Evolutionary conservation across 495 filamentous ascomycete species (phyloP), one percentile per base, ranked within the genome.

Genomic region (Neurospora sp.): DNA sequence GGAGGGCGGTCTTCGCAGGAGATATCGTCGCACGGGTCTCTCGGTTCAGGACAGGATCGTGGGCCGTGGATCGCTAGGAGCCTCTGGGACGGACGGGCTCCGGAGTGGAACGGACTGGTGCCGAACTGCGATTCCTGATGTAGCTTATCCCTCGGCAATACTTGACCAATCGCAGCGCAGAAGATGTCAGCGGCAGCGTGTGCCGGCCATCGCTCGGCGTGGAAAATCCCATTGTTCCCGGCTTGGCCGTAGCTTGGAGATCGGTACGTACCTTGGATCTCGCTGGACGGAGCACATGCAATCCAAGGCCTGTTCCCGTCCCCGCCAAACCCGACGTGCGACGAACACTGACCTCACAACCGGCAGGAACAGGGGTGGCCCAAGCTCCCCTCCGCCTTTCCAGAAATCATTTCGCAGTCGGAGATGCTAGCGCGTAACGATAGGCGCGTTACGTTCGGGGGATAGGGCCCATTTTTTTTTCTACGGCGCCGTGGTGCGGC

Each of bases 391-490:
- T 46, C 44, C 35, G 70, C 31, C 22, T 12, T 31, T 20, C 39
- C 70, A 37, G 42, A 71, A 71, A 68, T 65, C 39, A 38, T 71
- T 71, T 71, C 12, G 12, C 53, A 61, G 53, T 61, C n/a, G 22
- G 44, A 48, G 69, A 48, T 27, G 70, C 27, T 71, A 35, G 70
- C 22, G 41, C 42, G 70, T 61, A 31, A 41, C 4, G 69, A 41
- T 18, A 18, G 10, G 37, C 42, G 35, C 20, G 53, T 14, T 35
- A 65, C 22, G 53, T 18, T 65, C 27, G 27, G 27, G 53, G 14
- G 53, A 65, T 65, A 65, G 31, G 53, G 27, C 27, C 53, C 53
- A 65, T 35, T 65, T 61, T 65, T 35, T 35, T 65, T 65, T 65
- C 7, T 3, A 65, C 18, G 22, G 53, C 53, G 53, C 53, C 46